Evolutionary conservation across 1,284 basidiomycete species (phyloP), one percentile per base, ranked within the genome.

Genomic region (Trametes hirsuta): DNA sequence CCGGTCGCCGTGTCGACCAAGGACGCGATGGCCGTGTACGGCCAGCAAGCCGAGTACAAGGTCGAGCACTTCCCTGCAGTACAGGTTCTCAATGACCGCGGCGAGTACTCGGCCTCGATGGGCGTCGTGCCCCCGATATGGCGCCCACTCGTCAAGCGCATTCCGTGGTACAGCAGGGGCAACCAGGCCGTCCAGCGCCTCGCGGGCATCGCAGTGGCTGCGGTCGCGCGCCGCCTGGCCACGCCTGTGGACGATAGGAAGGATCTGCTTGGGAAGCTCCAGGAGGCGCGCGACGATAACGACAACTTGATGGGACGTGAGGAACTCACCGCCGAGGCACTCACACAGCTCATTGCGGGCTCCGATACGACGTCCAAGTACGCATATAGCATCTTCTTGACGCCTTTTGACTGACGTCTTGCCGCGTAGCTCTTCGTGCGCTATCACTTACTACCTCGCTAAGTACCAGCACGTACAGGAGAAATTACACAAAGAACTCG

Each of bases 71-170:
- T 94, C 54, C 90, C 93, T 2, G 95, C 93, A 11, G 87, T 96
- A 47, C 78, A 90, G 70, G 94, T 96, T 64, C 83, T 97, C 56
- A 96, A 97, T 74, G 90, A 90, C 60, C 90, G 95, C 22, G 95
- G 95, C 56, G 94, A 95, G 72, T 95, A 83, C 74, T 90, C 90
- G 2, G 91, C 92, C 47, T 87, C 93, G 0, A 86, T 95, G 79
- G 95, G 94, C 40, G 85, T 87, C 11, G 79, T 95, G 18, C 91
- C 94, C 0, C 79, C 84, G 0, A 86, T 81, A 77, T 84, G 87
- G 79, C 84, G 91, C 40, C 91, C 91, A 0, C 76, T 81, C 65
- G 84, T 84, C 45, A 82, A 83, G 65, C 79, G 81, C 49, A 71
- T 75, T 53, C 93, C 93, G 3, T 94, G 93, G 91, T 95, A 88